A percentile compares a stretch with the other conserved stretches of the same genome.
phyloP scores from a whole-genome alignment of 2,329 filamentous ascomycete genomes.

The Phialocephala subalpina region DNA sequence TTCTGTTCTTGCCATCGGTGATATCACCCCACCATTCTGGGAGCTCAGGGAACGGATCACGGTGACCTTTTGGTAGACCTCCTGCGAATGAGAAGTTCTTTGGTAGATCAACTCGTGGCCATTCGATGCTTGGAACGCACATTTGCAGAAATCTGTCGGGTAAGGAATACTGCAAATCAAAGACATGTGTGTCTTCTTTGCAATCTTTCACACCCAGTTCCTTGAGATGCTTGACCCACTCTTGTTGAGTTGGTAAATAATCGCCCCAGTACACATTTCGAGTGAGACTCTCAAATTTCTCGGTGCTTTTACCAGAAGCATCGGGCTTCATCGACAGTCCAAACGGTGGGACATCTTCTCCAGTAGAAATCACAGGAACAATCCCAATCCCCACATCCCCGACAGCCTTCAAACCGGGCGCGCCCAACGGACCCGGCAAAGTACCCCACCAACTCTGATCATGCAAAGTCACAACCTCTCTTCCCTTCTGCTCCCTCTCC shows the following conservation, averaged over 20 bases:
- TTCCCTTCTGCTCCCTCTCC: neutral
- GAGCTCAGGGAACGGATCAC: slow-evolving; percentile 39
- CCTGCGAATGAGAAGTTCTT: slow-evolving; percentile 50
- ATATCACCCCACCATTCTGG: slow-evolving; percentile 57
- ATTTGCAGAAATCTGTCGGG: slow-evolving; percentile 1
- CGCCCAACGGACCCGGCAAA: slow-evolving; percentile 48
- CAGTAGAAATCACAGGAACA: slow-evolving; percentile 45
- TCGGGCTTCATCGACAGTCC: slow-evolving; percentile 36
- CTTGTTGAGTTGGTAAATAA: neutral
- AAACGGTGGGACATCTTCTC: slow-evolving; percentile 44
- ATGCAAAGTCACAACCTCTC: slow-evolving; percentile 50
- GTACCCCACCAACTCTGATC: slow-evolving; percentile 50
- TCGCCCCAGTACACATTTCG: neutral
- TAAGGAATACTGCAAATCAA: neutral
- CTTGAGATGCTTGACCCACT: neutral
- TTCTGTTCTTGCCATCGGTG: slow-evolving; percentile 46
- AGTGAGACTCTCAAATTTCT: neutral
- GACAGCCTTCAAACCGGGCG: slow-evolving; percentile 47
- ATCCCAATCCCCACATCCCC: slow-evolving; percentile 50
- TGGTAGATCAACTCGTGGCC: slow-evolving; percentile 46
- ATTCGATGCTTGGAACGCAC: slow-evolving; percentile 45
- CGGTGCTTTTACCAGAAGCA: neutral
- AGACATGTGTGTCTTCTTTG: neutral
- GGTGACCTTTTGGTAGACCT: slow-evolving; percentile 45
- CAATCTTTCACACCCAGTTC: neutral